Evolutionary conservation across 257 asterid genomes (phyloP).

Genomic region (Asclepias syriaca): DNA sequence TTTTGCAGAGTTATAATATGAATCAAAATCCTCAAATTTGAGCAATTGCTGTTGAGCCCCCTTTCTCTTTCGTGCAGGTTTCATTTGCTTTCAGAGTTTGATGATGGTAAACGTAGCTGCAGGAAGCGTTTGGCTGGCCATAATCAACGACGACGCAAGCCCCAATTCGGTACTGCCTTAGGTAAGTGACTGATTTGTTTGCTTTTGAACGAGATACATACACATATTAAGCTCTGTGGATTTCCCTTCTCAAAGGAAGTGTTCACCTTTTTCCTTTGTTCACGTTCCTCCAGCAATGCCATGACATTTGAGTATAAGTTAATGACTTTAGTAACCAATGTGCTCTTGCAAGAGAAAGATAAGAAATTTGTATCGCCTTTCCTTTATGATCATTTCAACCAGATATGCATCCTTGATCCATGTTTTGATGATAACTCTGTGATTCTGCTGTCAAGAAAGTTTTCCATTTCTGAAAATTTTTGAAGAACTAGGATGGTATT

Average conservation of each 20-base stretch:
- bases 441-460: not conserved
- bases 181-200: slow-evolving; percentile 24
- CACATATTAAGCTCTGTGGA: not conserved
- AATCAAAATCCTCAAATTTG: not conserved
- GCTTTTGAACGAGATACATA: not conserved
- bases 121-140: slow-evolving; percentile 74
- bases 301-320: not conserved
- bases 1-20: not conserved
- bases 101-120: slow-evolving; percentile 68
- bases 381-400: not conserved
- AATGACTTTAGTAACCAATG: not conserved
- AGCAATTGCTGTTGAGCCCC: not conserved
- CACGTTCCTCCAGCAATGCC: not conserved
- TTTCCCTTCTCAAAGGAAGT: not conserved
- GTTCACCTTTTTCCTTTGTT: not conserved
- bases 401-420: not conserved
- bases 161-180: slow-evolving; percentile 41
- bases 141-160: slow-evolving; percentile 62
- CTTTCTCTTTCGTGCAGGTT: slow-evolving; percentile 34
- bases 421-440: not conserved
- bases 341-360: not conserved
- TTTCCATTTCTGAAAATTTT: not conserved
- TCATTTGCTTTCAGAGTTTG: slow-evolving; percentile 58
- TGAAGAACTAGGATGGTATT: not conserved
- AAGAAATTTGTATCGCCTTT: not conserved